Evolutionary conservation across 495 filamentous ascomycete genomes (phyloP).

Genomic region (Xylaria acuta): DNA sequence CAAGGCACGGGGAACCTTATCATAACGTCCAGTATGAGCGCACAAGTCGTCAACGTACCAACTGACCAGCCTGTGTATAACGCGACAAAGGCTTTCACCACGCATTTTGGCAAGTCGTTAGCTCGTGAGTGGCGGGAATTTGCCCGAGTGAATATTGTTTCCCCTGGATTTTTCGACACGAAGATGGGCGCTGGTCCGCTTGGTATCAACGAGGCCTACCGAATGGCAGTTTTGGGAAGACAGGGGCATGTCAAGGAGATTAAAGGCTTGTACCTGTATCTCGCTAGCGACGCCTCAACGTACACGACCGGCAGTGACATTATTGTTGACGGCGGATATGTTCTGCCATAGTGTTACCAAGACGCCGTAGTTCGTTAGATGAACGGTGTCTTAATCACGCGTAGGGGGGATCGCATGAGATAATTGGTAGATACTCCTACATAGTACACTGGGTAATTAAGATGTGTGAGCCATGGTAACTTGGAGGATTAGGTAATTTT

Average conservation of each 20-base stretch:
- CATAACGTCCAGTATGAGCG: slow-evolving; percentile 67
- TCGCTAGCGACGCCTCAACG: slow-evolving; percentile 64
- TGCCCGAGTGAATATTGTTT: slow-evolving; percentile 68
- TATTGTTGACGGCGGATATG: slow-evolving; percentile 60
- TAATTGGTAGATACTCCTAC: too few relatives aligned
- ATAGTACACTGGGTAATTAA: neutral
- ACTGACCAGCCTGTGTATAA: slow-evolving; percentile 69
- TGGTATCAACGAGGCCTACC: slow-evolving; percentile 46
- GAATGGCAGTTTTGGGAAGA: slow-evolving; percentile 33
- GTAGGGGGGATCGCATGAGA: neutral
- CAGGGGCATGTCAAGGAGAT: slow-evolving; percentile 43
- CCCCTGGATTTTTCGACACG: slow-evolving; percentile 32
- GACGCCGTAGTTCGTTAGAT: neutral
- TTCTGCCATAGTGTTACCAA: slow-evolving; percentile 26
- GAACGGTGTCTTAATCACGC: neutral
- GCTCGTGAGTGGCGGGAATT: slow-evolving; percentile 77
- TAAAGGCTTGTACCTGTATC: slow-evolving; percentile 51
- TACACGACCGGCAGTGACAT: slow-evolving; percentile 73
- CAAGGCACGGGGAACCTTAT: slow-evolving; percentile 40
- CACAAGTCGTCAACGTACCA: slow-evolving; percentile 65
- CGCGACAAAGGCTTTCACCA: slow-evolving; percentile 66
- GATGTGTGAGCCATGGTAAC: neutral
- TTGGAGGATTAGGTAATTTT: neutral
- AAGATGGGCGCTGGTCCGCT: slow-evolving; percentile 42
- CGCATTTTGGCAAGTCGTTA: slow-evolving; percentile 53